Evolutionary conservation across 2,329 filamentous ascomycete species (phyloP).

Genomic region (Fusarium sp.): DNA sequence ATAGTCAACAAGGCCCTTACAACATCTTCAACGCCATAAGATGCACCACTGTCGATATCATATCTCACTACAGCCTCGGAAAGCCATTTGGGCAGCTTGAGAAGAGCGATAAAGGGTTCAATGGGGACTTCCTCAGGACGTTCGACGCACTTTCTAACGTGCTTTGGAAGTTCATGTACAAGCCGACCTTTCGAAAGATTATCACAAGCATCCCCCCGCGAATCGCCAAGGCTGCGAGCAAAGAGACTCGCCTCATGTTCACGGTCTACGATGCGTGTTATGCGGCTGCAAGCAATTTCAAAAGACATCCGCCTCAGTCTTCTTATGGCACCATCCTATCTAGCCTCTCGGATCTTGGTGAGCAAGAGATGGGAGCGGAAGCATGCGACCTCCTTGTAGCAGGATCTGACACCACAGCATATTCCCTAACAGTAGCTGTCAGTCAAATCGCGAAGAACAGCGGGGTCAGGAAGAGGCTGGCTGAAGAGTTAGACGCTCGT

Average conservation of each 20-base stretch:
- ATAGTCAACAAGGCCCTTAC: background rate
- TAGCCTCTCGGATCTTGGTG: background rate
- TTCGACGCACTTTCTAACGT: background rate
- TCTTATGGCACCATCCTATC: background rate
- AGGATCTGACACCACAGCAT: background rate
- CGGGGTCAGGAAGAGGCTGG: background rate
- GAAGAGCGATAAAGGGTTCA: background rate
- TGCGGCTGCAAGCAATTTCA: background rate
- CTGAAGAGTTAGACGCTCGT: accelerated
- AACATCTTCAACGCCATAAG: background rate
- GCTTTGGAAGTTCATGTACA: background rate
- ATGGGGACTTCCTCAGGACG: background rate
- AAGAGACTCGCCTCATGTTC: background rate
- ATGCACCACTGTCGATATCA: background rate
- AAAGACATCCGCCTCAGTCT: background rate
- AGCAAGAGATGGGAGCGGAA: background rate
- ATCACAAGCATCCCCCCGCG: accelerated
- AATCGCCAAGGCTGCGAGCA: background rate
- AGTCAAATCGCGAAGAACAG: background rate
- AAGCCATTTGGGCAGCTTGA: background rate
- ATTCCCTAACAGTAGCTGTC: background rate
- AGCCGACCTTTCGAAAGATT: background rate
- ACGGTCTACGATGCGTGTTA: background rate
- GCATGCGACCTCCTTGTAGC: background rate
- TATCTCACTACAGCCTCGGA: background rate